These are phyloP conservation scores for Micromonas commoda DNA, from an alignment of 139 green algal genomes.

Conservation along the genomic window DNA sequence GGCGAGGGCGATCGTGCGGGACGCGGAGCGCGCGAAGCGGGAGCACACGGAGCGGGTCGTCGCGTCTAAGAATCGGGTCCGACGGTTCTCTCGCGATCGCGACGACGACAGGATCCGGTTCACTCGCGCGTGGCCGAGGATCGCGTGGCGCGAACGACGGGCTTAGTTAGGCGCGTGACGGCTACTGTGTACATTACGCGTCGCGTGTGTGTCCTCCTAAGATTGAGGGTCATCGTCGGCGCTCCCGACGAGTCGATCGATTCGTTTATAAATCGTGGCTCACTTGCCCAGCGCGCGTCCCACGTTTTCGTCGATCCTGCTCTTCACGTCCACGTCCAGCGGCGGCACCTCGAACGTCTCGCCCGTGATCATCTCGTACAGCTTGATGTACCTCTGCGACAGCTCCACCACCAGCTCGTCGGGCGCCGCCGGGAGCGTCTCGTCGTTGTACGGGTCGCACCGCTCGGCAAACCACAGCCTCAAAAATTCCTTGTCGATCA, in stretches of 20 bases:
- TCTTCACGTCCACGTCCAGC: neutral
- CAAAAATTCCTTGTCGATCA: slow-evolving; percentile 99
- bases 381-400: slow-evolving; percentile 77
- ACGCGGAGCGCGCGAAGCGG: neutral
- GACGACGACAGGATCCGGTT: no score
- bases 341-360: slow-evolving; percentile 50
- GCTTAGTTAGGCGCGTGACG: no score
- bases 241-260: no score
- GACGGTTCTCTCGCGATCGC: no score
- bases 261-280: no score
- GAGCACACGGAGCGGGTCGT: neutral
- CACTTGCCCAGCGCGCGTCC: no score
- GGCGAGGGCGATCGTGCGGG: neutral
- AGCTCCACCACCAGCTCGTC: slow-evolving; percentile 81
- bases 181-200: no score
- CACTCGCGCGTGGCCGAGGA: no score
- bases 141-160: no score
- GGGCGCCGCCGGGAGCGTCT: slow-evolving; percentile 64
- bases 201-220: no score
- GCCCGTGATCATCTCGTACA: slow-evolving; percentile 95
- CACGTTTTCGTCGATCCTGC: neutral
- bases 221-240: no score
- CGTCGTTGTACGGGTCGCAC: slow-evolving; percentile 95
- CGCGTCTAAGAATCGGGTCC: no score
- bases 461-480: slow-evolving; percentile 87